These are phyloP conservation scores for Fusarium aywerte DNA, from an alignment of 2,329 filamentous ascomycete species.

Conservation along the genomic window DNA sequence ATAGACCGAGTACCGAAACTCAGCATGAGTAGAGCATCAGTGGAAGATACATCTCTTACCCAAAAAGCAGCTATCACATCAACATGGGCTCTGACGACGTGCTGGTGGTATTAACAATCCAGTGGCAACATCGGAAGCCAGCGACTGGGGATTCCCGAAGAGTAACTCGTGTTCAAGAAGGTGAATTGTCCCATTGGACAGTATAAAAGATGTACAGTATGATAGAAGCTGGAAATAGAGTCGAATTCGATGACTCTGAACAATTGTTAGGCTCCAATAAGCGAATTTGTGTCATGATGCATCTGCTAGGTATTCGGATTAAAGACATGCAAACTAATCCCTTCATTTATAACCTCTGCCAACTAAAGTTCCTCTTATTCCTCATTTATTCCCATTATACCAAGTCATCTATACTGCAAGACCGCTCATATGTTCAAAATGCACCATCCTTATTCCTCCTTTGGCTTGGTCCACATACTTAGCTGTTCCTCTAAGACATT, in stretches of 20 bases:
- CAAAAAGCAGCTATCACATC: not conserved
- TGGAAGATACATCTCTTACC: slow-evolving; percentile 6
- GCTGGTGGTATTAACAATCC: not conserved
- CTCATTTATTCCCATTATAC: not conserved
- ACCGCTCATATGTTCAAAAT: not conserved
- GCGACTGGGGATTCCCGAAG: not conserved
- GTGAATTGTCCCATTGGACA: slow-evolving; percentile 1
- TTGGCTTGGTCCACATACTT: slow-evolving; percentile 61
- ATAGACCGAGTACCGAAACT: not conserved
- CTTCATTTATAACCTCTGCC: slow-evolving; percentile 8
- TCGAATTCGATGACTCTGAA: not conserved
- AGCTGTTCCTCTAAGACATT: slow-evolving; percentile 68
- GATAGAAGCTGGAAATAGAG: slow-evolving; percentile 24
- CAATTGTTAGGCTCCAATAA: not conserved
- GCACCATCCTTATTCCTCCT: slow-evolving; percentile 26
- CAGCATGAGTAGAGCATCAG: not conserved
- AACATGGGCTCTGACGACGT: not conserved
- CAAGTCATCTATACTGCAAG: not conserved
- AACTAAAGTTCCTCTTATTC: not conserved
- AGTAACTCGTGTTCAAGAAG: not conserved
- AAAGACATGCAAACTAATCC: slow-evolving; percentile 16
- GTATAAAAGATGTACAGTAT: slow-evolving; percentile 22
- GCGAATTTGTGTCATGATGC: not conserved
- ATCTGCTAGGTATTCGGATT: slow-evolving; percentile 1
- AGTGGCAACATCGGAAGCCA: not conserved